Evolutionary conservation across 179 eudicot genomes (phyloP), one percentile per base, ranked within the genome.

Genomic region (Camellia oleifera): DNA sequence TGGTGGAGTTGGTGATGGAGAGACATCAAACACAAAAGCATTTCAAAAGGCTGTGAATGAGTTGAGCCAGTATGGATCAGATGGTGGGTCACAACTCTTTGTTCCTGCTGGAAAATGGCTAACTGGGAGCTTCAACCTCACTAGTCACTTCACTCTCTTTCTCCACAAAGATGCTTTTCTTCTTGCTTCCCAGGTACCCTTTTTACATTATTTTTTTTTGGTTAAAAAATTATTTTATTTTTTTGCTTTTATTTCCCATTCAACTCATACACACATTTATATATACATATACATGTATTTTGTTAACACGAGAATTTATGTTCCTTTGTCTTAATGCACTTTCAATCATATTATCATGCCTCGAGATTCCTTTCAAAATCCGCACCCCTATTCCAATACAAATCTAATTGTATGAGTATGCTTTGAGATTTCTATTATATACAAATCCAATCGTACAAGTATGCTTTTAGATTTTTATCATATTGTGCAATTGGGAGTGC

Each of bases 81-180:
- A 89, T 0, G 98, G 99, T 9, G 99, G 99, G 1, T 93, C 96
- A 2, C 91, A 88, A 86, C 94, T 95, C 5, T 69, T 83, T 69
- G 98, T 95, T 56, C 98, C 99, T 13, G 80, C 96, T 7, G 99
- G 98, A 20, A 85, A 81, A 57, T 94, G 97, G 99, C 78, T 95
- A 32, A 94, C 97, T 1, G 96, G 98, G 3, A 89, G 91, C 87
- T 92, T 96, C 76, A 91, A 91, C 79, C 91, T 96, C 54, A 96
- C 96, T 69, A 94, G 98, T 78, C 82, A 90, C 80, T 92, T 96
- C 85, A 92, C 99, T 76, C 98, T 96, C 66, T 96, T 73, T 78
- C 88, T 96, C 64, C 84, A 94, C 60, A 74, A 89, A 70, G 94
- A 90, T 75, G 98, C 98, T 71, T 88, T 90, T 83, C 91, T 95